These are phyloP conservation scores for Penicillium dipodomyicola DNA, from an alignment of 495 filamentous ascomycete genomes.

Conservation along the genomic window DNA sequence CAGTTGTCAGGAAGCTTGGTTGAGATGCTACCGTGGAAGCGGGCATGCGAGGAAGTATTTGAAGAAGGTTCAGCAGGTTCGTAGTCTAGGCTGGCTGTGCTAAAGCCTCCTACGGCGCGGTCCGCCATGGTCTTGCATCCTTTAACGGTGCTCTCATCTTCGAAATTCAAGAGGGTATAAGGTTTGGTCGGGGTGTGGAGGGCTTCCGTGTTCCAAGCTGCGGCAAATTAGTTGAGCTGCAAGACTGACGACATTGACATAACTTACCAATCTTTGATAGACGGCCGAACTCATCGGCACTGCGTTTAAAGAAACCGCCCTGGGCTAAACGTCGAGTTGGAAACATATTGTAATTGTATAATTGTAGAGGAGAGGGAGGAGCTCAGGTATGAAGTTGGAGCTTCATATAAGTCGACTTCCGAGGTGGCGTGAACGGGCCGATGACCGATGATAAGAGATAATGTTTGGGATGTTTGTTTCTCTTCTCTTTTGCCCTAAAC, in stretches of 20 bases:
- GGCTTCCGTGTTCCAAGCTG: slow-evolving; percentile 51
- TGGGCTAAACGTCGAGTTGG: slow-evolving; percentile 49
- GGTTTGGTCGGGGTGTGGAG: slow-evolving; percentile 49
- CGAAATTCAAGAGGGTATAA: slow-evolving; percentile 55
- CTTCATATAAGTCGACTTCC: neutral
- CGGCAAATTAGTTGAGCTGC: slow-evolving; percentile 9
- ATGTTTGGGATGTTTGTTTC: neutral
- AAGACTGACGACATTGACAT: neutral
- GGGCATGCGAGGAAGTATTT: slow-evolving; percentile 55
- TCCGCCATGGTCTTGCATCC: slow-evolving; percentile 85
- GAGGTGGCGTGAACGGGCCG: slow-evolving; percentile 10
- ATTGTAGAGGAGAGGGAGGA: neutral
- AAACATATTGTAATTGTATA: slow-evolving; percentile 39
- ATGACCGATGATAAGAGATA: slow-evolving; percentile 3
- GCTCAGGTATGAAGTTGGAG: neutral
- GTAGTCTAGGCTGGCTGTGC: slow-evolving; percentile 68
- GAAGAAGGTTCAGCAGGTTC: slow-evolving; percentile 47
- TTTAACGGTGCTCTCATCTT: slow-evolving; percentile 56
- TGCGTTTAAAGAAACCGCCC: slow-evolving; percentile 59
- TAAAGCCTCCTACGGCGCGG: slow-evolving; percentile 80
- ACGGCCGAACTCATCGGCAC: slow-evolving; percentile 63
- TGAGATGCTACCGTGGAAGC: slow-evolving; percentile 86
- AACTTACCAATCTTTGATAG: slow-evolving; percentile 54
- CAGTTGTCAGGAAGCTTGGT: slow-evolving; percentile 65
- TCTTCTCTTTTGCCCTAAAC: neutral